These are phyloP conservation scores for Botrytis deweyae DNA, from an alignment of 2,329 filamentous ascomycete species.

Conservation along the genomic window DNA sequence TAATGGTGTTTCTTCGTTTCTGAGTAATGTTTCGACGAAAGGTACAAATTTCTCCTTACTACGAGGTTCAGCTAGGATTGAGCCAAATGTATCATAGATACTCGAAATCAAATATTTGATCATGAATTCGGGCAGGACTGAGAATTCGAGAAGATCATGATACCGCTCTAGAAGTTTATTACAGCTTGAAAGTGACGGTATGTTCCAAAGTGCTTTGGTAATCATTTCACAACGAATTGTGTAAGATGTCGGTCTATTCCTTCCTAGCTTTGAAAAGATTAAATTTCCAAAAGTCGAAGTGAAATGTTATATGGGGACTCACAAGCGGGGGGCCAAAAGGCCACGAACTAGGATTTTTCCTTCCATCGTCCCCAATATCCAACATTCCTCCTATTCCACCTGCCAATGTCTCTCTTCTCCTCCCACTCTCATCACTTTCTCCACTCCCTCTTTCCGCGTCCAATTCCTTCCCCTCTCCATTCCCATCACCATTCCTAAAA, in stretches of 20 bases:
- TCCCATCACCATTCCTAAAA: slow-evolving; percentile 27
- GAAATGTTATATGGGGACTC: neutral
- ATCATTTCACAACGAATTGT: slow-evolving; percentile 11
- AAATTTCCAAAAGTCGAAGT: neutral
- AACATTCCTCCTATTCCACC: slow-evolving; percentile 28
- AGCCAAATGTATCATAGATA: slow-evolving; percentile 32
- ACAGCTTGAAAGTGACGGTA: slow-evolving; percentile 34
- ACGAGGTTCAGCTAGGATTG: slow-evolving; percentile 27
- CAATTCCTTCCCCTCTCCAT: neutral
- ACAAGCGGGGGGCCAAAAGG: slow-evolving; percentile 29
- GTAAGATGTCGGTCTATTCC: slow-evolving; percentile 25
- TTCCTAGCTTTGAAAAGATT: slow-evolving; percentile 23
- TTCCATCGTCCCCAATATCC: slow-evolving; percentile 32
- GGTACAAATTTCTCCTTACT: slow-evolving; percentile 26
- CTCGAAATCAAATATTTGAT: slow-evolving; percentile 30
- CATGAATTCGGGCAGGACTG: slow-evolving; percentile 27
- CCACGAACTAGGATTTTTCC: slow-evolving; percentile 31
- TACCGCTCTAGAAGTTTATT: slow-evolving; percentile 26
- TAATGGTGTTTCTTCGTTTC: slow-evolving; percentile 34
- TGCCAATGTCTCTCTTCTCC: neutral
- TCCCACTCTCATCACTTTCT: neutral
- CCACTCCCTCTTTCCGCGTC: no score
- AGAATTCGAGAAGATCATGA: slow-evolving; percentile 19
- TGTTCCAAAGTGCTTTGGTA: slow-evolving; percentile 32
- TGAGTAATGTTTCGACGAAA: slow-evolving; percentile 30